A percentile compares a stretch with the other conserved stretches of the same genome.
These are phyloP conservation scores for Aspergillus intermedius DNA, from an alignment of 2,329 filamentous ascomycete genomes.

Conservation along the genomic window DNA sequence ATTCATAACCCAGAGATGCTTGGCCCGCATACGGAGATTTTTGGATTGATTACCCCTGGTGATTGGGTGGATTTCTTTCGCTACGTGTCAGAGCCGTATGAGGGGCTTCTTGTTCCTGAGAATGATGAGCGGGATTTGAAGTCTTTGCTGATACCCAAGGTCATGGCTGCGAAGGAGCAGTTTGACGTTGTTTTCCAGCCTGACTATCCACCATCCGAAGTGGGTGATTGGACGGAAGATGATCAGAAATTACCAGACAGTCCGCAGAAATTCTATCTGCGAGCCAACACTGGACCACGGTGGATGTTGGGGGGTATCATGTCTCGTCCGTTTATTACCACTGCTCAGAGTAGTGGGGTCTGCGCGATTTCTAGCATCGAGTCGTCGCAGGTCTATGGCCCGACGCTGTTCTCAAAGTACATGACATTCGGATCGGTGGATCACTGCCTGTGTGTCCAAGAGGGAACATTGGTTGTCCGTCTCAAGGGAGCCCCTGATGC, in stretches of 20 bases:
- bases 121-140: slow-evolving; percentile 48
- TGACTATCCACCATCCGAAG: slow-evolving; percentile 42
- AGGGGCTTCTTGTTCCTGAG: slow-evolving; percentile 46
- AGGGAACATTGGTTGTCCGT: slow-evolving; percentile 41
- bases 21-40: slow-evolving; percentile 49
- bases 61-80: slow-evolving; percentile 59
- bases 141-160: slow-evolving; percentile 47
- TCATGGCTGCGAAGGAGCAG: slow-evolving; percentile 50
- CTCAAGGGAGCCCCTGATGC: slow-evolving; percentile 30
- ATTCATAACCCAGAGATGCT: slow-evolving; percentile 53
- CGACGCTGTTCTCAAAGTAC: slow-evolving; percentile 29
- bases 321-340: slow-evolving; percentile 43
- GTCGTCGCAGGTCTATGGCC: slow-evolving; percentile 28
- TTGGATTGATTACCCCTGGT: slow-evolving; percentile 51
- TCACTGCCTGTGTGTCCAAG: slow-evolving; percentile 47
- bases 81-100: slow-evolving; percentile 49
- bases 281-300: slow-evolving; percentile 38
- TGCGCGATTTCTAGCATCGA: slow-evolving; percentile 53
- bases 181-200: slow-evolving; percentile 52
- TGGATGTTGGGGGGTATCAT: slow-evolving; percentile 30
- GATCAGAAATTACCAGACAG: slow-evolving; percentile 19
- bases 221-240: slow-evolving; percentile 19
- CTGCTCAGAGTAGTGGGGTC: slow-evolving; percentile 41
- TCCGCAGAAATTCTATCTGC: slow-evolving; percentile 45
- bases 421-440: slow-evolving; percentile 45